These are phyloP conservation scores for Phytophthora nicotianae DNA, from an alignment of 352 stramenopile species.

Conservation along the genomic window DNA sequence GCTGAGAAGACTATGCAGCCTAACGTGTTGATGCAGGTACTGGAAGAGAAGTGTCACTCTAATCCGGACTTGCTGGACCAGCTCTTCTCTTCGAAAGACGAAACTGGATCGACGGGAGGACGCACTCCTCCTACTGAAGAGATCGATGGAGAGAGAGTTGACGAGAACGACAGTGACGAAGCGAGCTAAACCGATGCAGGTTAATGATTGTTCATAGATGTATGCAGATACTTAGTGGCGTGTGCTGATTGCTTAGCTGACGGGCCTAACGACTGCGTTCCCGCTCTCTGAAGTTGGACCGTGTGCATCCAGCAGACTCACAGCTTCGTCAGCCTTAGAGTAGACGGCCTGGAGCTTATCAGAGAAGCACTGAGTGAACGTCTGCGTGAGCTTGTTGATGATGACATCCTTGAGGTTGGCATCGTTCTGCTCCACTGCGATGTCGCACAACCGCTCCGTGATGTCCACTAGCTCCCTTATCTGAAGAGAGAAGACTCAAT, in stretches of 20 bases:
- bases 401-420: constrained; percentile 76
- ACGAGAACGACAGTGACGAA: constrained; percentile 35
- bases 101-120: constrained; percentile 37
- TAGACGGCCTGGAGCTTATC: constrained; percentile 65
- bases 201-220: constrained; percentile 31
- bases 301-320: constrained; percentile 40
- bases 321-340: constrained; percentile 64
- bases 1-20: constrained; percentile 5
- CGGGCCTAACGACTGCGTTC: constrained; percentile 21
- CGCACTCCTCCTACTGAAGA: constrained; percentile 29
- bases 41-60: constrained; percentile 63
- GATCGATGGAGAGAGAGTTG: constrained; percentile 19
- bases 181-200: constrained; percentile 20
- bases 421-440: constrained; percentile 79
- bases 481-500: constrained; percentile 27
- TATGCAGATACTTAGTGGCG: constrained; percentile 24
- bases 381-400: constrained; percentile 60
- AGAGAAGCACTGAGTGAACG: constrained; percentile 83
- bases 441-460: constrained; percentile 73
- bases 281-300: constrained; percentile 33
- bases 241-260: too few relatives aligned
- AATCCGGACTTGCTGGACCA: constrained; percentile 50
- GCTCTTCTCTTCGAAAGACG: constrained; percentile 60
- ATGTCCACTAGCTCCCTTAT: constrained; percentile 59
- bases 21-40: constrained; percentile 51